Base-by-base conservation (phyloP, 768 basidiomycete species). In the Fomitopsis serialis region DNA sequence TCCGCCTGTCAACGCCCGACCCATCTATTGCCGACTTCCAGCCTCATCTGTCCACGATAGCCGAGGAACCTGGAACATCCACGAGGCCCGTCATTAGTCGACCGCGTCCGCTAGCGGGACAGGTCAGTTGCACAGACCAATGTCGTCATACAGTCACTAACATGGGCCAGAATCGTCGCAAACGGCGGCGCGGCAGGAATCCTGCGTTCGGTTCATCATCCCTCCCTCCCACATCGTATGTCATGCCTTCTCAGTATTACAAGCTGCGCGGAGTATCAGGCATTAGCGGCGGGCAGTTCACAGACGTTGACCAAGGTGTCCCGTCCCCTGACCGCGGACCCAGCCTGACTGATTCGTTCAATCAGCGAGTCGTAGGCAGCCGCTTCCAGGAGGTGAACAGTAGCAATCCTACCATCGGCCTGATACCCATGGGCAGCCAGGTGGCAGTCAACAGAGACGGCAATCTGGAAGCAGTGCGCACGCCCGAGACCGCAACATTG, bases 181-280 rank as follows among this genome's bases (percentile, higher is more conserved):
- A 74, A 22, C 74, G 79, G 24, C 77, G 80, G 25, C 74, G 78
- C 35, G 65, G 75, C 42, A 60, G 71, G 15, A 85, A 86, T 58
- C 81, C 82, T n/a, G 83, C 85, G 2, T 80, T 74, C 58, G 85
- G 77, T 0, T 75, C 82, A 3, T 84, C 84, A 6, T 85, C 84
- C n/a, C 76, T 85, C 15, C 77, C 85, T 1, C 88, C 88, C 3
- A 84, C 84, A 17, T 85, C 86, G 5, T 92, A 89, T 61, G 81
- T 90, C 9, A 87, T 86, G 4, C 89, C 89, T 7, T 87, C 85
- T 6, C 80, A 84, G 51, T 92, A 86, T 65, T 92, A 92, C 72
- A 84, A 85, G 63, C 76, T 92, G 29, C 77, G 83, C 22, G 72
- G 76, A 23, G 73, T 87, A 3, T 76, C 73, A 48, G 83, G 81